Evolutionary conservation across 495 filamentous ascomycete species (phyloP), one percentile per base, ranked within the genome.

Genomic region (Aspergillus coremiiformis): DNA sequence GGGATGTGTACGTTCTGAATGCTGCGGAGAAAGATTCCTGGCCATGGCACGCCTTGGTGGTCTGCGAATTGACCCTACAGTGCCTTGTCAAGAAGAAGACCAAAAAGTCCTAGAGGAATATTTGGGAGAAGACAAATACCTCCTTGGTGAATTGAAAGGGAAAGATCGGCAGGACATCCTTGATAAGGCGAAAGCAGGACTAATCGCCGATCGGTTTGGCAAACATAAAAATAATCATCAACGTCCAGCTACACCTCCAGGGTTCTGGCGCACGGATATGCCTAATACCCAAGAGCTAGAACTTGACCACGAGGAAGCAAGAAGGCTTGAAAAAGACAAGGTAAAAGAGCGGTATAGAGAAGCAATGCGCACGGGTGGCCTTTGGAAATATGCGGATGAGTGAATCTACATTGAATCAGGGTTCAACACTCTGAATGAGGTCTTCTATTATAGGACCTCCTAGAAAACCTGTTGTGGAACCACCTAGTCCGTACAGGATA

Each of bases 191-290:
- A 83, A 81, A 58, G 80, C 80, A 0, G 75, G 75, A 58, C 66
- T 77, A 20, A 69, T 95, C 46, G 83, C 90, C 5, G 80, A 93
- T 52, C 74, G 75, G 47, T 79, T 77, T 66, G 89, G 91, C 6
- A 86, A 71, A 63, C 93, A 96, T 69, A 74, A 84, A 33, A 81
- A 94, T 54, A 76, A 80, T 26, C 90, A 85, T 63, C 79, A 81
- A 51, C 78, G 90, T 23, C 67, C 76, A 21, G 70, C 67, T 27
- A 86, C 85, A 11, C 92, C 93, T 3, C 87, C 88, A 14, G 90
- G 90, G 1, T 96, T 86, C 60, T 98, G 93, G 93, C 77, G 89
- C 54, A 77, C 83, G 22, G 91, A 92, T 51, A 90, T 96, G 68
- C 91, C 92, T 10, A 78, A 65, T 37, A 96, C 91, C 6, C 91